Percentiles rank a stretch among this genome's conserved stretches.
Conservation (phyloP, 768 basidiomycete species). For the Neoboletus subvelutipes region DNA sequence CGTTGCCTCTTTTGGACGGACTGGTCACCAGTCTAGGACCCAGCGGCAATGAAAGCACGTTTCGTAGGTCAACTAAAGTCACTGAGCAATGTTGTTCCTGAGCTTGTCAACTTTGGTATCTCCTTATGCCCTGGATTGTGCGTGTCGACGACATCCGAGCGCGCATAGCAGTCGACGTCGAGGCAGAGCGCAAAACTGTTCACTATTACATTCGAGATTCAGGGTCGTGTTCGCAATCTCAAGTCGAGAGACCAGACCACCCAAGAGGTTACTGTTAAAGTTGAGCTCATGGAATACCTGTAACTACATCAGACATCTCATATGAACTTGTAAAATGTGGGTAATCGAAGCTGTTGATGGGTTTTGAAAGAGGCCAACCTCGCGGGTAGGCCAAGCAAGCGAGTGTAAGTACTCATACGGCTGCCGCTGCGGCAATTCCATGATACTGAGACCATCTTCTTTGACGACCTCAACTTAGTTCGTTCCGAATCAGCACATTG, state of each 20-base stretch:
- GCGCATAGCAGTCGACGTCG: constrained; percentile 79
- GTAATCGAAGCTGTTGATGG: too few species aligned
- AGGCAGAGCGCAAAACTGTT: constrained; percentile 85
- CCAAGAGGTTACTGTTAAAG: constrained; percentile 88
- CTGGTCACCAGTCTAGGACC: too few species aligned
- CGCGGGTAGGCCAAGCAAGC: too few species aligned
- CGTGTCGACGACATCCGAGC: constrained; percentile 84
- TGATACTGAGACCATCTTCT: too few species aligned
- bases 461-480: too few species aligned
- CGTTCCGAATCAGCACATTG: not conserved
- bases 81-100: constrained; percentile 70
- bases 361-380: too few species aligned
- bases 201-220: constrained; percentile 91
- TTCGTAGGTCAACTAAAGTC: constrained; percentile 72
- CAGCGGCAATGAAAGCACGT: constrained; percentile 67
- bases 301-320: too few species aligned
- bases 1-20: too few species aligned
- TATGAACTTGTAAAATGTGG: too few species aligned
- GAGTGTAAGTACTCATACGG: too few species aligned
- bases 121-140: constrained; percentile 82
- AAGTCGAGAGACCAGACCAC: constrained; percentile 87
- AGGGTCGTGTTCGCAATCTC: constrained; percentile 79
- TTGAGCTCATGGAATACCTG: constrained; percentile 94
- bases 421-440: too few species aligned
- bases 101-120: constrained; percentile 89